These are phyloP conservation scores for Psilocybe subaeruginosa DNA, from an alignment of 768 basidiomycete genomes.

Conservation along the genomic window DNA sequence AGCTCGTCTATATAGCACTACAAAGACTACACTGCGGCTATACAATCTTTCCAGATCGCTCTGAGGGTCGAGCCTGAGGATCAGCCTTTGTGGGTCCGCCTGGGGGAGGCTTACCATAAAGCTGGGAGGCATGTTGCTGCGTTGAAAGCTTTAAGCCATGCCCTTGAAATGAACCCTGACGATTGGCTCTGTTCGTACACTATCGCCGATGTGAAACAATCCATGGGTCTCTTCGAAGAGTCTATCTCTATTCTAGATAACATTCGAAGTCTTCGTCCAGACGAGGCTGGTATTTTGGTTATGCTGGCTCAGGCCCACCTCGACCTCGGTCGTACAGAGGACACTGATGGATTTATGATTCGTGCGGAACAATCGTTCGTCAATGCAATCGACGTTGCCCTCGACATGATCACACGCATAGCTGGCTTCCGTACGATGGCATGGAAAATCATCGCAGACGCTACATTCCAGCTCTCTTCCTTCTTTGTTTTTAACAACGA, in stretches of 20 bases:
- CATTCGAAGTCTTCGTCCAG: slow-evolving; percentile 57
- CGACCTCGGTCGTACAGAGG: slow-evolving; percentile 68
- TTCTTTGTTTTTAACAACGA: slow-evolving; percentile 53
- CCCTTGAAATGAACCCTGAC: slow-evolving; percentile 69
- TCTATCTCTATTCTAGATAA: slow-evolving; percentile 68
- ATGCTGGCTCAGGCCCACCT: slow-evolving; percentile 75
- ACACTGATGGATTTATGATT: slow-evolving; percentile 67
- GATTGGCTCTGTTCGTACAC: slow-evolving; percentile 88
- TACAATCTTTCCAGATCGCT: slow-evolving; percentile 85
- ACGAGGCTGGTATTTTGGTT: slow-evolving; percentile 73
- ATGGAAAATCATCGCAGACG: slow-evolving; percentile 88
- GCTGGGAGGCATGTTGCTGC: slow-evolving; percentile 90
- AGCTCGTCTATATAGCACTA: slow-evolving; percentile 48
- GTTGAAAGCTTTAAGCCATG: slow-evolving; percentile 80
- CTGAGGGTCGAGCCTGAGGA: slow-evolving; percentile 80
- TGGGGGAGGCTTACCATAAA: slow-evolving; percentile 90
- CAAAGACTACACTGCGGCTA: slow-evolving; percentile 71
- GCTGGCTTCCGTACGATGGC: slow-evolving; percentile 69
- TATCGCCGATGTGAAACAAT: slow-evolving; percentile 82
- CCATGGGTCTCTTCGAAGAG: slow-evolving; percentile 74
- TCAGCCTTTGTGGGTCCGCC: slow-evolving; percentile 81
- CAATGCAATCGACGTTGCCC: slow-evolving; percentile 53
- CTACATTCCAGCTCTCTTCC: slow-evolving; percentile 65
- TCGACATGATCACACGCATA: slow-evolving; percentile 50
- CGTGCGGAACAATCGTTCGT: slow-evolving; percentile 78